Conservation (phyloP, 1,139 yeast species). For the Yamadazyma triangularis region DNA sequence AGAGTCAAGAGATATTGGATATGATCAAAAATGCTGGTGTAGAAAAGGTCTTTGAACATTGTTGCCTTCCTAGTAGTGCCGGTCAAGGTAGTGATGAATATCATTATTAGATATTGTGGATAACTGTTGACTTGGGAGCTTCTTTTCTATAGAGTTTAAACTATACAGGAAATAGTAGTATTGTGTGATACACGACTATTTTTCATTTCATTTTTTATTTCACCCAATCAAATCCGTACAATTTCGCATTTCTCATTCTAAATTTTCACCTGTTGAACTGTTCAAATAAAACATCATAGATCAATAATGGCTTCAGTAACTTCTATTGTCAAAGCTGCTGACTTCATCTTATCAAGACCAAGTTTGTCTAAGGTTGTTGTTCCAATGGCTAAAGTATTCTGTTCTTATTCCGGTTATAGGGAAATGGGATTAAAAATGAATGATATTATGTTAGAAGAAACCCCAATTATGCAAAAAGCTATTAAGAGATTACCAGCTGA, state of each 20-base stretch:
- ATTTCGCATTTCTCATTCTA: conserved; percentile 6
- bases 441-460: conserved; percentile 85
- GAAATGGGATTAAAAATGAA: conserved; percentile 85
- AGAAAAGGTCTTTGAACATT: conserved; percentile 44
- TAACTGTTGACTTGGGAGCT: background rate
- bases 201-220: too few relatives aligned
- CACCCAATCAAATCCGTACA: conserved; percentile 5
- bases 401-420: conserved; percentile 83
- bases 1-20: conserved; percentile 49
- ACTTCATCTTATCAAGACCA: conserved; percentile 79
- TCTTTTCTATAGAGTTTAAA: background rate
- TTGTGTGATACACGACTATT: too few relatives aligned
- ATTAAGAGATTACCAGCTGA: conserved; percentile 79
- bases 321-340: conserved; percentile 76
- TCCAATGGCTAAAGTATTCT: conserved; percentile 76
- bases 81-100: conserved; percentile 31
- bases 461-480: conserved; percentile 82
- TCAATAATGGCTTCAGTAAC: conserved; percentile 65
- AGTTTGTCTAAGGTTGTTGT: conserved; percentile 66
- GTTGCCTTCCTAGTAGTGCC: conserved; percentile 62
- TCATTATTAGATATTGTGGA: conserved; percentile 22
- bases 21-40: conserved; percentile 42
- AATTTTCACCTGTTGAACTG: background rate
- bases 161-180: too few relatives aligned
- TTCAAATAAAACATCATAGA: too few relatives aligned